These are phyloP conservation scores for Stereocaulon alpinum DNA, from an alignment of 495 filamentous ascomycete genomes.

Conservation along the genomic window DNA sequence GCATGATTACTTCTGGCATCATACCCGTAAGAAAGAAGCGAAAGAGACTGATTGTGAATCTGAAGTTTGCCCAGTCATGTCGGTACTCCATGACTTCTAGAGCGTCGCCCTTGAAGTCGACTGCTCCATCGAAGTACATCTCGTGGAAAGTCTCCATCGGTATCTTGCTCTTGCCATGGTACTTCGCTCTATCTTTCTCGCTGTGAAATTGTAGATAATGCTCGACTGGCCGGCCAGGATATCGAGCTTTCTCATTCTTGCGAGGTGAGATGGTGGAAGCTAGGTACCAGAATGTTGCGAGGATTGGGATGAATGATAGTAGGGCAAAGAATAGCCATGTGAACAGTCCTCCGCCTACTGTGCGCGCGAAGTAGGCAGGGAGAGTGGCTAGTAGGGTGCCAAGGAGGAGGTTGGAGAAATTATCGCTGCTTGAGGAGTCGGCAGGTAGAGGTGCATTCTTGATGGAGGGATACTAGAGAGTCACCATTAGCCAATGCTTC, in stretches of 20 bases:
- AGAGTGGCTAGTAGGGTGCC: constrained; percentile 38
- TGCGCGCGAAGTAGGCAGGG: constrained; percentile 43
- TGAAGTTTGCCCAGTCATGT: constrained; percentile 61
- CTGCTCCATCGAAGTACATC: constrained; percentile 53
- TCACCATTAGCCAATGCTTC: not conserved
- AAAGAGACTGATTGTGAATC: constrained; percentile 54
- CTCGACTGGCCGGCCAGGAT: constrained; percentile 51
- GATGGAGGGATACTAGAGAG: constrained; percentile 45
- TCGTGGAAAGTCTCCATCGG: constrained; percentile 59
- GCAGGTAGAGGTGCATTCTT: constrained; percentile 55
- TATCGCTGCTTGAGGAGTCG: constrained; percentile 45
- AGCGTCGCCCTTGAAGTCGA: constrained; percentile 55
- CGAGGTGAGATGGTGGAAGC: constrained; percentile 48
- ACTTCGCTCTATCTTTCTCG: constrained; percentile 45
- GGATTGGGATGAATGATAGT: constrained; percentile 45
- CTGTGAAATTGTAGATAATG: constrained; percentile 54
- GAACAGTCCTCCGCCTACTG: constrained; percentile 44
- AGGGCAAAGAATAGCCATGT: constrained; percentile 48
- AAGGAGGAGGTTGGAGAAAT: constrained; percentile 47
- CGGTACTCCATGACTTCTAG: constrained; percentile 53
- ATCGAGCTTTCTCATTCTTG: constrained; percentile 52
- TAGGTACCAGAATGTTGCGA: constrained; percentile 48
- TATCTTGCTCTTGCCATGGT: constrained; percentile 51
- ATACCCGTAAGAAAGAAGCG: constrained; percentile 60
- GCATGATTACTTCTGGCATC: constrained; percentile 58